Conservation (phyloP, 257 asterid species). For the Solanum etuberosum region DNA sequence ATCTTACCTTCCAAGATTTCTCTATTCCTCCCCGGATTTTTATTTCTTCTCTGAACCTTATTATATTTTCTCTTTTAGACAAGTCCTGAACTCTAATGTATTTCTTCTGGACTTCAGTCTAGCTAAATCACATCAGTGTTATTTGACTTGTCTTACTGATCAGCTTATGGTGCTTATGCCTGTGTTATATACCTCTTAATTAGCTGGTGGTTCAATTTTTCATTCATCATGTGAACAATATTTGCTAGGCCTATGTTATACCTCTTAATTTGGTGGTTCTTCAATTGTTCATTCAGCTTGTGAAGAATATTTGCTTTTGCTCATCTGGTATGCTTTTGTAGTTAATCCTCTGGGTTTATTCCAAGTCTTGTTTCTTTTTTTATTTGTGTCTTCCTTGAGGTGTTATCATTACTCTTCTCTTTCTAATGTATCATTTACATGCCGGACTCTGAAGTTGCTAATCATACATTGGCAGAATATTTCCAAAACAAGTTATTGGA, state of each 20-base stretch:
- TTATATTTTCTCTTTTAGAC: not conserved
- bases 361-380: not conserved
- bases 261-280: not conserved
- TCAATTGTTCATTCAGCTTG: not conserved
- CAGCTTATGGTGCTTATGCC: not conserved
- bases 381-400: not conserved
- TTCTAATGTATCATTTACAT: not conserved
- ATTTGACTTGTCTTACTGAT: not conserved
- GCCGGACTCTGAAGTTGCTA: constrained; percentile 2
- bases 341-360: not conserved
- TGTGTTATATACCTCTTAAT: not conserved
- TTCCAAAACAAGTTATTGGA: constrained; percentile 93
- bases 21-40: not conserved
- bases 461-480: constrained; percentile 60
- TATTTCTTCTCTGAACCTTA: not conserved
- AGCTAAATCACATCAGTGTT: not conserved
- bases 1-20: not conserved
- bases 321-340: not conserved
- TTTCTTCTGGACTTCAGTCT: not conserved
- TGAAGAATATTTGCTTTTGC: not conserved
- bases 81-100: not conserved
- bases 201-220: not conserved
- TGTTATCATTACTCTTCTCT: not conserved
- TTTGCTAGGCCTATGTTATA: not conserved
- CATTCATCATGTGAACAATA: not conserved